phyloP scores from a whole-genome alignment of 2,329 filamentous ascomycete species.

The Fusarium sp. region DNA sequence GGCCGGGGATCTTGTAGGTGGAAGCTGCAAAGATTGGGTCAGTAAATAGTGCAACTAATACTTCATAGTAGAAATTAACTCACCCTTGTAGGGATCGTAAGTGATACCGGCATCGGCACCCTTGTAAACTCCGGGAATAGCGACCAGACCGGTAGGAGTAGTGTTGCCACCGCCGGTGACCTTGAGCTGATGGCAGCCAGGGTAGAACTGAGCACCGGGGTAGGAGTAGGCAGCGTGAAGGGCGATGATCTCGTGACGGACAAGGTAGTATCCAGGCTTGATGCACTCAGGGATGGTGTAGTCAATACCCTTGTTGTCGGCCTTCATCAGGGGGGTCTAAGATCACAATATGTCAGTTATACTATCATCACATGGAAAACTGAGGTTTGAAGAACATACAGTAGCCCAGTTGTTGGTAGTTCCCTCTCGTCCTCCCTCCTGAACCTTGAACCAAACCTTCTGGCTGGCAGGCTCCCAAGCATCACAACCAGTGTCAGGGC shows the following conservation, averaged over 20 bases:
- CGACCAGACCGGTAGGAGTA: conserved; percentile 59
- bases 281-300: conserved; percentile 71
- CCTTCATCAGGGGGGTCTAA: conserved; percentile 61
- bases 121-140: conserved; percentile 69
- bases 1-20: conserved; percentile 64
- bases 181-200: conserved; percentile 70
- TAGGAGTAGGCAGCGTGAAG: conserved; percentile 64
- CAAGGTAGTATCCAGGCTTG: conserved; percentile 68
- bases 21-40: conserved; percentile 44
- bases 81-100: conserved; percentile 66
- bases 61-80: conserved; percentile 23
- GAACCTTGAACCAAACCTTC: conserved; percentile 71
- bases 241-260: conserved; percentile 71
- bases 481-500: conserved; percentile 67
- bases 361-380: too few species aligned
- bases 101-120: conserved; percentile 65
- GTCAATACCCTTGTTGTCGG: conserved; percentile 58
- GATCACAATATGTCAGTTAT: background rate
- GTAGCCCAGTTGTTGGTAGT: conserved; percentile 65
- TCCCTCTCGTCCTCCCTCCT: conserved; percentile 64
- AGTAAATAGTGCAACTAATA: background rate
- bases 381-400: conserved; percentile 46
- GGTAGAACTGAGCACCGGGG: conserved; percentile 71
- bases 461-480: conserved; percentile 62
- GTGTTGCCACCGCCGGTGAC: conserved; percentile 65